These are phyloP conservation scores for Forsythia suspensa DNA, from an alignment of 257 asterid species.

Conservation along the genomic window DNA sequence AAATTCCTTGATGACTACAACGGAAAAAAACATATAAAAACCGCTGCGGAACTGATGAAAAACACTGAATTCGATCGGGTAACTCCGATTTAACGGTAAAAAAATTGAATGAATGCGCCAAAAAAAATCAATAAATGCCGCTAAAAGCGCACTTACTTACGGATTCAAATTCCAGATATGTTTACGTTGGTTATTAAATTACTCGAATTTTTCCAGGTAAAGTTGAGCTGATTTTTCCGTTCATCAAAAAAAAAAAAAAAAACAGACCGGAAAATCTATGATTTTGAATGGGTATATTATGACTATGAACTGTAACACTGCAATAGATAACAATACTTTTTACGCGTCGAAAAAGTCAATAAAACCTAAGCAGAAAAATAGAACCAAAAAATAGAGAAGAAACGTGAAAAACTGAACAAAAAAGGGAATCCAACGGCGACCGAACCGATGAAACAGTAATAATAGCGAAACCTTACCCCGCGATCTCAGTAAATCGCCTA, in stretches of 20 bases:
- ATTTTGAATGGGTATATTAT: not conserved
- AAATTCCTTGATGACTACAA: conserved; percentile 2
- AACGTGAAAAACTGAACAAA: not conserved
- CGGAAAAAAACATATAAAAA: not conserved
- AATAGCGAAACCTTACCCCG: not conserved
- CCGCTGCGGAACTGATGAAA: not conserved
- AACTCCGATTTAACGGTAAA: conserved; percentile 4
- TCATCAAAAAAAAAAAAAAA: not conserved
- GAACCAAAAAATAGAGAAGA: not conserved
- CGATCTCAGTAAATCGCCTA: not conserved
- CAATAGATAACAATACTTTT: conserved; percentile 17
- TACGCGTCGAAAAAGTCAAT: conserved; percentile 30
- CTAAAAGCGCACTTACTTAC: not conserved
- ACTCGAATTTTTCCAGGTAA: not conserved
- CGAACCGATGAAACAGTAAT: conserved; percentile 18
- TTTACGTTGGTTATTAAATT: not conserved
- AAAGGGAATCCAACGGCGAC: not conserved
- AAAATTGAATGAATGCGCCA: not conserved
- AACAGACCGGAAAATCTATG: not conserved
- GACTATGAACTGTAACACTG: conserved; percentile 1
- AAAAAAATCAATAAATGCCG: not conserved
- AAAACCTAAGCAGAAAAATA: conserved; percentile 6
- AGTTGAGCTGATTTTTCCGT: not conserved
- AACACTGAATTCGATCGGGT: not conserved
- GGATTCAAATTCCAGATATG: not conserved